A percentile compares a stretch with the other conserved stretches of the same genome.
phyloP scores from a whole-genome alignment of 345 rosid genomes.

The Linum tenue region DNA sequence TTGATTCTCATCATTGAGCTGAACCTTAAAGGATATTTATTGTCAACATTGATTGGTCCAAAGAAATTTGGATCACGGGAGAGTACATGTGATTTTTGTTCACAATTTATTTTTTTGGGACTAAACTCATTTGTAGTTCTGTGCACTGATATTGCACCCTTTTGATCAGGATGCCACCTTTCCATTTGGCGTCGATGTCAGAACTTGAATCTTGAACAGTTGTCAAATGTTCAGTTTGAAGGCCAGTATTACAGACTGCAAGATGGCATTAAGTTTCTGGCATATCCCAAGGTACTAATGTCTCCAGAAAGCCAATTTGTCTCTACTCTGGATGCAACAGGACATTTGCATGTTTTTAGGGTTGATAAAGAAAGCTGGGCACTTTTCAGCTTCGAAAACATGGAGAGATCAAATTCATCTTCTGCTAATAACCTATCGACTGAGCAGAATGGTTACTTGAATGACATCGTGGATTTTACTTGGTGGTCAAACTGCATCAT shows the following conservation, averaged over 20 bases:
- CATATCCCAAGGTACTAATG: constrained; percentile 67
- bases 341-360: constrained; percentile 53
- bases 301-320: constrained; percentile 61
- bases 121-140: not conserved
- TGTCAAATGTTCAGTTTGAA: constrained; percentile 52
- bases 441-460: constrained; percentile 25
- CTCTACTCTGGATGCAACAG: constrained; percentile 63
- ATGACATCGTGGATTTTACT: constrained; percentile 56
- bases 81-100: constrained; percentile 1
- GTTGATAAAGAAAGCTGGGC: constrained; percentile 36
- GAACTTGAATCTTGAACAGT: constrained; percentile 42
- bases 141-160: not conserved
- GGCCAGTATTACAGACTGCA: constrained; percentile 40
- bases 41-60: too few species aligned
- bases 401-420: constrained; percentile 26
- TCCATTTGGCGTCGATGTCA: constrained; percentile 58
- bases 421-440: constrained; percentile 17
- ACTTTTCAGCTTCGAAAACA: constrained; percentile 25
- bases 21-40: too few species aligned
- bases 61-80: too few species aligned
- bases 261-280: constrained; percentile 29
- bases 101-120: constrained; percentile 3
- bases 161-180: constrained; percentile 46
- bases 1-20: too few species aligned
- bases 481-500: constrained; percentile 89